Evolutionary conservation across 176 grass and related monocot species (phyloP), one percentile per base, ranked within the genome.

Genomic region (Oryza longistaminata): DNA sequence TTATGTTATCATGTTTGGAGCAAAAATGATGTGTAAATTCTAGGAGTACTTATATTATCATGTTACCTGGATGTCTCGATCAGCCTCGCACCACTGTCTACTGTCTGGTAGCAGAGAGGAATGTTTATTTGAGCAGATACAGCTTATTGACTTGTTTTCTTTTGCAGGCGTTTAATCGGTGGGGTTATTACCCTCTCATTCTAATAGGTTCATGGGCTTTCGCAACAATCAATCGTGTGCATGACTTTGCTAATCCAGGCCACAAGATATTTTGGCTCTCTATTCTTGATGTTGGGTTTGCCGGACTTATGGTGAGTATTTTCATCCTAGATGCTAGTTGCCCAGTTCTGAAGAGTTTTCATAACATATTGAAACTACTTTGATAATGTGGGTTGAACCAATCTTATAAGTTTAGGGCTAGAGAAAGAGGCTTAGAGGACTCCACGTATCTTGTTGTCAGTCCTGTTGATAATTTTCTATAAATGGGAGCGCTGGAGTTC

Each of bases 181-280:
- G 96, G 96, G 96, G 93, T 74, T 98, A 98, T 83, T 98, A 92
- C 61, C 96, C 96, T 83, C 87, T 98, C 71, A 94, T 98, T 94
- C 84, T 98, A 68, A 98, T 98, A 21, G 93, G 91, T 34, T 95
- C 96, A 80, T 98, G 96, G 93, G 44, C 91, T 44, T 98, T 98
- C 58, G 96, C 87, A 19, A 98, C 96, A 83, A 92, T 98, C 73
- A 95, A 98, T 82, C 85, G 93, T 79, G 62, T 95, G 26, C 92
- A 98, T 62, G 78, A 89, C 80, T 95, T 95, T 76, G 72, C 89
- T 74, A 89, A 94, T 92, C 91, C 91, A 48, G 86, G 88, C 22
- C 86, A 95, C 74, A 98, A 86, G 83, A 92, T 98, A 79, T 91
- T 98, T 86, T 95, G 93, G 93, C 96, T 98, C 74, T 92, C 96